Base-by-base conservation (phyloP, 129 eudicot species). In the Tagetes erecta region DNA sequence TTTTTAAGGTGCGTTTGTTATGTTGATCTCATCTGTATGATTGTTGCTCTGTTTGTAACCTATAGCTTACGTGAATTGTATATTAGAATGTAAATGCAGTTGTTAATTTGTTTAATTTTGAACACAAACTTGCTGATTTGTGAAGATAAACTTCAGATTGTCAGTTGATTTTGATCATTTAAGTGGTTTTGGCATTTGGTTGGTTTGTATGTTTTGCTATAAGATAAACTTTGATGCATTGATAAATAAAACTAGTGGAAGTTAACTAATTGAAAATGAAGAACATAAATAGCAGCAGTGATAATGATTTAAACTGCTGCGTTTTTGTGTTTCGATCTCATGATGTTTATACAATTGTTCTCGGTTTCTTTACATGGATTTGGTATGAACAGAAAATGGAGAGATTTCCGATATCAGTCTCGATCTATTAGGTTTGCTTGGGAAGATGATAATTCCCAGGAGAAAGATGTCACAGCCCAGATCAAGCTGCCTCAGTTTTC, bases 401-500 rank as follows among this genome's bases (percentile, higher is more conserved):
- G 80, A 59, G 75, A 86, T 38, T 87, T 92, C 67, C 78, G 80
- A 44, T 89, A 89, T 76, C 71, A 77, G 49, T 85, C 98, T 27
- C 85, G 82, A 72, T 68, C 45, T n/a, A 46, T 92, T 10, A 83
- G 75, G 60, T 92, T 92, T 84, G 81, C 91, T 60, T 74, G 81
- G 56, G 71, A 89, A 73, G 80, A 65, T 68, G 80, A 74, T 2
- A 44, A 37, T 20, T n/a, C 57, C 8, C 47, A 41, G 49, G 77
- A 71, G 66, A 83, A 82, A 68, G 78, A 80, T 69, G 80, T 82
- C 41, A 69, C 73, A 14, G 74, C 67, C 55, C 79, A 72, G 64
- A 73, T 86, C 30, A 79, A 60, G 12, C 65, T 92, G 71, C 76
- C 92, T 78, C 98, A 92, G 30, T 89, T 89, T 83, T 87, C 96